A percentile compares a stretch with the other conserved stretches of the same genome.
phyloP scores from a whole-genome alignment of 495 filamentous ascomycete genomes.

The Aspergillus ostianus region DNA sequence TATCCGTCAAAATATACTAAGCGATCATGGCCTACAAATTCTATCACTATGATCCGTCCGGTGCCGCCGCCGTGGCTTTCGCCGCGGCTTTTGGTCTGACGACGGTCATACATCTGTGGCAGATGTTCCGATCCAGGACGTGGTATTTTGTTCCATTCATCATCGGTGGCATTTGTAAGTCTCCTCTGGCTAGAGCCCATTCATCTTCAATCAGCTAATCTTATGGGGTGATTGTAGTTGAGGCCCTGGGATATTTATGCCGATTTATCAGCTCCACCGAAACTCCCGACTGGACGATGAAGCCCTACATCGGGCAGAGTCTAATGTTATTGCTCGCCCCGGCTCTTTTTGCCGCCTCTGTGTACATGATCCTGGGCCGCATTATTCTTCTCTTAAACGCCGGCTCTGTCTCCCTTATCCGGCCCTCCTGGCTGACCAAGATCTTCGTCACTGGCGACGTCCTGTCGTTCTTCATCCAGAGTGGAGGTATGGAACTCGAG shows the following conservation, averaged over 20 bases:
- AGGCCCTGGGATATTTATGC: conserved; percentile 52
- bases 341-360: conserved; percentile 48
- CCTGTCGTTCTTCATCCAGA: conserved; percentile 26
- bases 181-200: background rate
- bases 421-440: conserved; percentile 21
- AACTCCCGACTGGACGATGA: conserved; percentile 21
- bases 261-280: conserved; percentile 35
- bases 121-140: conserved; percentile 46
- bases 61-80: conserved; percentile 49
- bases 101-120: conserved; percentile 44
- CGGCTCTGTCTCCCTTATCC: conserved; percentile 26
- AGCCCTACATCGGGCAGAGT: conserved; percentile 31
- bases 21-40: conserved; percentile 14
- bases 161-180: conserved; percentile 56
- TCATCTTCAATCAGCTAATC: background rate
- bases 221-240: conserved; percentile 32
- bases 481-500: conserved; percentile 16
- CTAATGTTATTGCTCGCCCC: conserved; percentile 30
- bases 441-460: conserved; percentile 33
- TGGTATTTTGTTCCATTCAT: conserved; percentile 65
- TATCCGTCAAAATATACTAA: background rate
- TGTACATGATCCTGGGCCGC: conserved; percentile 56
- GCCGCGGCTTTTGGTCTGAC: conserved; percentile 48
- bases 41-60: conserved; percentile 40
- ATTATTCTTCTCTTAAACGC: conserved; percentile 44